A percentile compares a stretch with the other conserved stretches of the same genome.
These are phyloP conservation scores for Emericellopsis cladophorae DNA, from an alignment of 2,329 filamentous ascomycete genomes.

Conservation along the genomic window DNA sequence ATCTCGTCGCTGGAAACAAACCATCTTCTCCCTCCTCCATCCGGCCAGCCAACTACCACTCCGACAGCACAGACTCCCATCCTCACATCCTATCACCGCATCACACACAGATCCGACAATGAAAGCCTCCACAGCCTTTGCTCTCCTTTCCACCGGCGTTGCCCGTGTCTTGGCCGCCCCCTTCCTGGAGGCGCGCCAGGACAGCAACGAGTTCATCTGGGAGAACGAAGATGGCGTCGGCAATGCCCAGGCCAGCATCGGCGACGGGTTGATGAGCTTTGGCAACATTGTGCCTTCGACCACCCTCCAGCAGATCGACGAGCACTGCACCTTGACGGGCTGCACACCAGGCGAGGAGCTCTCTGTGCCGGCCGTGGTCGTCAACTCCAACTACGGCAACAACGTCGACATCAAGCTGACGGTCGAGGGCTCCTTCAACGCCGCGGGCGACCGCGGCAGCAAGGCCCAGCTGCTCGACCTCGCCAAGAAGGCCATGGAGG, in stretches of 20 bases:
- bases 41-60: too few relatives aligned
- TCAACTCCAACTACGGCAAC: background rate
- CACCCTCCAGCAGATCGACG: background rate
- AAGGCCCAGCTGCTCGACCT: background rate
- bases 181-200: background rate
- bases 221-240: background rate
- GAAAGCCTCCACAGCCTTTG: background rate
- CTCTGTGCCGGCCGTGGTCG: background rate
- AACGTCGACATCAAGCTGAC: background rate
- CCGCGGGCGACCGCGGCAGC: background rate
- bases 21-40: too few relatives aligned
- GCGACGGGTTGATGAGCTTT: background rate
- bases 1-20: too few relatives aligned
- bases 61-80: too few relatives aligned
- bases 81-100: too few relatives aligned
- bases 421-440: background rate
- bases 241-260: background rate
- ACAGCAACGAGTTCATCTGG: background rate
- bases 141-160: background rate
- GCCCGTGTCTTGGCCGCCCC: background rate
- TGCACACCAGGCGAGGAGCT: background rate
- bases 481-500: background rate
- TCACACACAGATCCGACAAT: background rate
- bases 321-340: background rate
- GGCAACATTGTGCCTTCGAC: background rate